Percentiles rank a stretch among this genome's conserved stretches.
Conservation (phyloP, 345 rosid genomes). For the Syzygium oleosum region DNA sequence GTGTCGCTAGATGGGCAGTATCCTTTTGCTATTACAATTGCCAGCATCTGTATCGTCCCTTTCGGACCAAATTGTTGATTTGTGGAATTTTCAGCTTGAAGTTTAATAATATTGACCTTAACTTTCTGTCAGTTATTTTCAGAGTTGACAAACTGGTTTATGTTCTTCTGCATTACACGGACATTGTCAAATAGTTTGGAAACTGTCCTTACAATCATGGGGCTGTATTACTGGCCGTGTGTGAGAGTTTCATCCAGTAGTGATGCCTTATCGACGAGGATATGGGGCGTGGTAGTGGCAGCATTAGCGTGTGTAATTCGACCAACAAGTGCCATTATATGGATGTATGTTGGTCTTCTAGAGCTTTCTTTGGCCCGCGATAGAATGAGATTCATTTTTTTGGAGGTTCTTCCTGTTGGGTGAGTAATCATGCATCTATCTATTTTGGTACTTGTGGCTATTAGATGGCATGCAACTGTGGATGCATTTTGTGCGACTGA, state of each 20-base stretch:
- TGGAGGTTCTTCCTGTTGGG: conserved; percentile 79
- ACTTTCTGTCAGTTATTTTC: conserved; percentile 57
- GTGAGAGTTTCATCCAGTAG: conserved; percentile 42
- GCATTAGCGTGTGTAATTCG: conserved; percentile 85
- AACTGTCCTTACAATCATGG: conserved; percentile 79
- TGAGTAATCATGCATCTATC: conserved; percentile 21
- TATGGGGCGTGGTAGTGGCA: conserved; percentile 65
- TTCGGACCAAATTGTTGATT: neutral
- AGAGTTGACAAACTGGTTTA: conserved; percentile 81
- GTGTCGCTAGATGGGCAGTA: conserved; percentile 79
- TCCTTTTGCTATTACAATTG: conserved; percentile 28
- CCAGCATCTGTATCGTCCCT: neutral
- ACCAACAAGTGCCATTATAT: conserved; percentile 83
- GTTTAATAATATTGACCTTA: conserved; percentile 22
- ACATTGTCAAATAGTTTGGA: conserved; percentile 89
- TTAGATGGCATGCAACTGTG: neutral
- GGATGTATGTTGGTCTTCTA: conserved; percentile 81
- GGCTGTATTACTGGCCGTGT: conserved; percentile 87
- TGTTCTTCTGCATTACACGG: conserved; percentile 83
- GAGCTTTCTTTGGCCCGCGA: conserved; percentile 48
- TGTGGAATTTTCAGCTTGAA: neutral
- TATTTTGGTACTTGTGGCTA: neutral
- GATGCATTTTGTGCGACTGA: neutral
- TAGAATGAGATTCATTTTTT: conserved; percentile 46
- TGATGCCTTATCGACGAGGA: conserved; percentile 37